phyloP scores from a whole-genome alignment of 163 green algal genomes.

The Trebouxia gelatinosa region DNA sequence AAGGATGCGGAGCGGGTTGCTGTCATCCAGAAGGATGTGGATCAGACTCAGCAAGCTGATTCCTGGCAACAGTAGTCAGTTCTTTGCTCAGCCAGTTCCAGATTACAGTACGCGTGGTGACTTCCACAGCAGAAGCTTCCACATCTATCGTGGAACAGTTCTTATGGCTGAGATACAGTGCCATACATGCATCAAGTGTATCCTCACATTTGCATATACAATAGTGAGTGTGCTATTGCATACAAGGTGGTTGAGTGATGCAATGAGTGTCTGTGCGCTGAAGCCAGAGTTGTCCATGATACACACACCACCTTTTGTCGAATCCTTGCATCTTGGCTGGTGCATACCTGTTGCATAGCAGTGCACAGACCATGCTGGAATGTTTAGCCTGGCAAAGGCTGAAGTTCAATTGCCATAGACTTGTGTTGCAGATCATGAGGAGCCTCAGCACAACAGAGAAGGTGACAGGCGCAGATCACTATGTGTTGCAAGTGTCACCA shows the following conservation, averaged over 20 bases:
- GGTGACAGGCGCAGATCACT: constrained; percentile 6
- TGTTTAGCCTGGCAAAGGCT: not conserved
- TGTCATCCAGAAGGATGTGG: constrained; percentile 16
- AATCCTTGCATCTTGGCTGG: not conserved
- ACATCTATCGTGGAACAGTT: constrained; percentile 1
- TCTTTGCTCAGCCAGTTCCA: constrained; percentile 8
- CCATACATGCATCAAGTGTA: too few relatives aligned
- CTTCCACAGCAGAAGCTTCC: constrained; percentile 6
- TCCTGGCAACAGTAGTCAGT: constrained; percentile 12
- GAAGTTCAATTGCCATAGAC: not conserved
- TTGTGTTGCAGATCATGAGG: constrained; percentile 17
- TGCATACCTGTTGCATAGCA: not conserved
- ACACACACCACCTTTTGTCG: not conserved
- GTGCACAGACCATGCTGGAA: not conserved
- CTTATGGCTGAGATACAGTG: constrained; percentile 14
- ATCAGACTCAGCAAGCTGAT: not conserved
- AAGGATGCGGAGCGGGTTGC: constrained; percentile 8
- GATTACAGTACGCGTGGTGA: constrained; percentile 24
- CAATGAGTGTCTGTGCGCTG: not conserved
- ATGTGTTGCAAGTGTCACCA: not conserved
- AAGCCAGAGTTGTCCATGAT: too few relatives aligned
- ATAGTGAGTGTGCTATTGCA: too few relatives aligned
- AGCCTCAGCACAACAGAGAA: constrained; percentile 11
- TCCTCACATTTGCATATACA: too few relatives aligned
- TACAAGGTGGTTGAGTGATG: too few relatives aligned